Base-by-base conservation (phyloP, 345 rosid genomes). In the Brassica juncea region DNA sequence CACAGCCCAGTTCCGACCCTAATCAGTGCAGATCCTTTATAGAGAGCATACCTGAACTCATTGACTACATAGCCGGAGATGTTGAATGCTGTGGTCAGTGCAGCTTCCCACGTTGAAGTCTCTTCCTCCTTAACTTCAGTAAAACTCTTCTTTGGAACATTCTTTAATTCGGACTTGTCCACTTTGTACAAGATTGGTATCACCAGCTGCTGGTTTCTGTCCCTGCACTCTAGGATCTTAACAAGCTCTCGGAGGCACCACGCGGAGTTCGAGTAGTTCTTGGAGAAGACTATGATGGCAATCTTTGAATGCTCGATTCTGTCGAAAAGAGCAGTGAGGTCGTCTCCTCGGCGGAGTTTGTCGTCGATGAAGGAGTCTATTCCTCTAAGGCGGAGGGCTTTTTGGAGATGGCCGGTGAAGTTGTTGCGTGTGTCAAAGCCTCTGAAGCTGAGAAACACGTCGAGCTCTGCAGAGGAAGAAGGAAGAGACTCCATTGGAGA, bases 361-460 rank as follows among this genome's bases (percentile, higher is more conserved):
- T 80, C 72, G 23, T 80, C 83, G 11, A 79, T 76, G 81, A 83
- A 80, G 3, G 81, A 60, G 27, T 67, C 57, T 1, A 83, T 72
- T 28, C 77, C 77, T 66, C 47, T 75, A 0, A 68, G 25, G 0
- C 69, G 37, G 1, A 83, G 74, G 0, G 81, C 81, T 11, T 65
- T 74, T 1, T 76, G 61, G 74, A 83, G 85, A 62, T 83, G 83
- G 7, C 83, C 73, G 0, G 83, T 80, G 77, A 83, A 79, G 59
- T 80, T 76, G 62, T 80, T 73, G 21, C 85, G 78, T 3, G 75
- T 80, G 73, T 83, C 85, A 1, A 21, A 19, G 4, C 85, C 82
- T 80, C 85, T 80, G 72, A 83, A 83, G 68, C 85, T 83, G 2
- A 83, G 70, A 65, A 83, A 83, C 58, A 83, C 83, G 4, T 80